phyloP scores from a whole-genome alignment of 495 filamentous ascomycete genomes.

The Tetracladium marchalianum region DNA sequence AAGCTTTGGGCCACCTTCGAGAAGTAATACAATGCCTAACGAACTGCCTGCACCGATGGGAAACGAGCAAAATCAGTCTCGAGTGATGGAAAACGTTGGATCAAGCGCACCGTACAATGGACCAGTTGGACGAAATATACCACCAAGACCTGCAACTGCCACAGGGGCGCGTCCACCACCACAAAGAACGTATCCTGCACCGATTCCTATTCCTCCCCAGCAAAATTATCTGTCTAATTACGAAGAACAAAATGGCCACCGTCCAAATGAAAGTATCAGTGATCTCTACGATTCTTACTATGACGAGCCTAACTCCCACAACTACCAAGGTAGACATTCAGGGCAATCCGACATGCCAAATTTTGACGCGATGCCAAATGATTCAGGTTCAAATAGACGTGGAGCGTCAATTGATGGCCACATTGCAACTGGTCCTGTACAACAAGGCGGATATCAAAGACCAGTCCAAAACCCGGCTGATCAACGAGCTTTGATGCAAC shows the following conservation, averaged over 20 bases:
- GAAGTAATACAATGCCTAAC: constrained; percentile 22
- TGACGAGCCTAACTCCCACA: constrained; percentile 16
- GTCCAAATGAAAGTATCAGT: constrained; percentile 22
- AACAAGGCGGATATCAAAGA: constrained; percentile 30
- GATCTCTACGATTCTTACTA: constrained; percentile 52
- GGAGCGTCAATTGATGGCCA: constrained; percentile 39
- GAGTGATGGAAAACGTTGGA: constrained; percentile 21
- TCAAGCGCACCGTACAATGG: constrained; percentile 31
- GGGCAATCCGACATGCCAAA: constrained; percentile 56
- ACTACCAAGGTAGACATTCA: constrained; percentile 2
- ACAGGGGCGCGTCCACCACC: constrained; percentile 35
- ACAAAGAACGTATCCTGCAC: constrained; percentile 30
- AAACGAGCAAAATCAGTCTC: constrained; percentile 8
- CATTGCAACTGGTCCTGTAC: constrained; percentile 34
- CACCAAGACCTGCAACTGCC: constrained; percentile 39
- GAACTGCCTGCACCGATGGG: constrained; percentile 9
- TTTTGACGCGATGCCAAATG: constrained; percentile 54
- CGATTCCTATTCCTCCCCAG: constrained; percentile 9
- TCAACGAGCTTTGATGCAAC: constrained; percentile 36
- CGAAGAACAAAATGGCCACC: constrained; percentile 3
- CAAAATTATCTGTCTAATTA: background rate
- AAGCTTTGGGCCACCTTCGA: constrained; percentile 17
- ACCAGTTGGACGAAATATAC: constrained; percentile 31
- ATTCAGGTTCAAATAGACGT: constrained; percentile 4
- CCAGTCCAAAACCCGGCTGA: constrained; percentile 62